phyloP scores from a whole-genome alignment of 345 rosid species.

The Salix brachista region DNA sequence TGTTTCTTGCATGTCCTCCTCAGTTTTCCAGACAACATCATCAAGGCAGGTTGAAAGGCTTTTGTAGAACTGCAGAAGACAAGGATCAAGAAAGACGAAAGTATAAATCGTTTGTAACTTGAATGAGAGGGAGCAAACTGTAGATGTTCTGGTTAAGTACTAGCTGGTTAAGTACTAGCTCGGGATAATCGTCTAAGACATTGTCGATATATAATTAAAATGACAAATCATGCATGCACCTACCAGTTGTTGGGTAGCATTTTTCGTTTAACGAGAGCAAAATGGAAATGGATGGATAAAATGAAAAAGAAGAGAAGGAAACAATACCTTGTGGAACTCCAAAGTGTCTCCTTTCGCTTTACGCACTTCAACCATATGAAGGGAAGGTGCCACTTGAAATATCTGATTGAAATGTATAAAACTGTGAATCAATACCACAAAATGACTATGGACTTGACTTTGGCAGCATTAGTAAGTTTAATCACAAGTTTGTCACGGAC shows the following conservation, averaged over 20 bases:
- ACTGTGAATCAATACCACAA: not conserved
- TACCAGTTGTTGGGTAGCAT: not conserved
- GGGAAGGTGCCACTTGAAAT: constrained; percentile 92
- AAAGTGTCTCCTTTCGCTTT: constrained; percentile 96
- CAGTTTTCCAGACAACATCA: constrained; percentile 91
- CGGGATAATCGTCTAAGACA: not conserved
- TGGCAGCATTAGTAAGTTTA: not conserved
- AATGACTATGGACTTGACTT: not conserved
- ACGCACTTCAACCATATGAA: constrained; percentile 90
- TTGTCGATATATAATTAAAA: not conserved
- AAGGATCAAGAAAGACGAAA: not conserved
- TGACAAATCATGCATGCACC: not conserved
- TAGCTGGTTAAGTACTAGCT: not conserved
- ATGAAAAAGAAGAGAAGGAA: not conserved
- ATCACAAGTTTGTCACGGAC: constrained; percentile 26
- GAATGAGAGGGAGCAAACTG: not conserved
- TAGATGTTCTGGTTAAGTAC: not conserved
- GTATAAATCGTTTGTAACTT: not conserved
- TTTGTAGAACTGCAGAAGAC: constrained; percentile 71
- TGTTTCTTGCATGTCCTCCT: constrained; percentile 61
- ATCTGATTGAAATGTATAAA: constrained; percentile 40
- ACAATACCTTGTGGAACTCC: constrained; percentile 77
- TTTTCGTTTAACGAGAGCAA: not conserved
- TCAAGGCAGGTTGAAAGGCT: constrained; percentile 72
- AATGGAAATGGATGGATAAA: not conserved